Conservation (phyloP, 2,329 filamentous ascomycete species). For the Dactylellina sp. region DNA sequence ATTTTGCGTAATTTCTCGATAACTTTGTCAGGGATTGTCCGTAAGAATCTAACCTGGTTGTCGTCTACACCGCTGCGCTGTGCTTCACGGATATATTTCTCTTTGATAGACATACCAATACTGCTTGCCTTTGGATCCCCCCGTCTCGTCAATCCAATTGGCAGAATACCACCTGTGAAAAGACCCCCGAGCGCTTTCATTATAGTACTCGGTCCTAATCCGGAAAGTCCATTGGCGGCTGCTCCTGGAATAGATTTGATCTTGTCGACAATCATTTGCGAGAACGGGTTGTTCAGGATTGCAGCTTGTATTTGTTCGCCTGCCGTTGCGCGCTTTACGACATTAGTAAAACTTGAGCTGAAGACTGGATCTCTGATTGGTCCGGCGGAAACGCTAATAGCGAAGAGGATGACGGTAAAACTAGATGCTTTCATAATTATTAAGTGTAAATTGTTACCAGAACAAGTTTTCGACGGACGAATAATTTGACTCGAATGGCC, state of each 20-base stretch:
- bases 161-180: neutral
- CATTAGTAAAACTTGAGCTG: neutral
- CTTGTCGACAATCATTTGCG: neutral
- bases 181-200: neutral
- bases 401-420: neutral
- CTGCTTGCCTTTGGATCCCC: neutral
- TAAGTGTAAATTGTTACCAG: too few relatives aligned
- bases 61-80: neutral
- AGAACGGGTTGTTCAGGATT: neutral
- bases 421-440: neutral
- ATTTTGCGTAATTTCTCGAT: slow-evolving; percentile 2
- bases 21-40: neutral
- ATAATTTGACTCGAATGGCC: too few relatives aligned
- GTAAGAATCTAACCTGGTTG: slow-evolving; percentile 1
- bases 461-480: too few relatives aligned
- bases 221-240: neutral
- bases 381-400: neutral
- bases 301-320: neutral
- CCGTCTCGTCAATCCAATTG: neutral
- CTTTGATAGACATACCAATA: neutral
- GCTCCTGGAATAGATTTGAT: neutral
- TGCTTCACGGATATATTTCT: slow-evolving; percentile 2
- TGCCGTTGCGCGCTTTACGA: neutral
- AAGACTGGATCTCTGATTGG: neutral
- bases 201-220: neutral